These are phyloP conservation scores for Aspergillus awamori DNA, from an alignment of 2,329 filamentous ascomycete genomes.

Conservation along the genomic window DNA sequence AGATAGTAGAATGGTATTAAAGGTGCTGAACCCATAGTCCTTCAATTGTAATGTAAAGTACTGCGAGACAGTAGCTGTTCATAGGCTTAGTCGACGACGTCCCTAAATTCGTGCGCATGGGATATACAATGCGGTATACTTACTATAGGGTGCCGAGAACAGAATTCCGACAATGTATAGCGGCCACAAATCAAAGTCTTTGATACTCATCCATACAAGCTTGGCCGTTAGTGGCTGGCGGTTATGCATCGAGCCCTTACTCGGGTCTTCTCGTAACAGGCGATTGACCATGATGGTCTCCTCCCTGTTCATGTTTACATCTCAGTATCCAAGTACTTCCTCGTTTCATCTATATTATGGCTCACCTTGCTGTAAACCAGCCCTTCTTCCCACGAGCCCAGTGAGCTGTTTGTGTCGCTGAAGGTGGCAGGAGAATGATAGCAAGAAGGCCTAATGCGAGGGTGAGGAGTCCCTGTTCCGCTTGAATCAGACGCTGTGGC, in stretches of 20 bases:
- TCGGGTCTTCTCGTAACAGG: slow-evolving; percentile 55
- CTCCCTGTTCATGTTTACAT: slow-evolving; percentile 41
- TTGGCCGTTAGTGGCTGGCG: slow-evolving; percentile 51
- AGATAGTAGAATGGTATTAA: slow-evolving; percentile 61
- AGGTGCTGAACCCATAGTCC: slow-evolving; percentile 57
- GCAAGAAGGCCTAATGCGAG: slow-evolving; percentile 29
- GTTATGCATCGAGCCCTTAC: slow-evolving; percentile 61
- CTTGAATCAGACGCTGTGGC: slow-evolving; percentile 30
- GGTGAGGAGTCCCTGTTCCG: slow-evolving; percentile 26
- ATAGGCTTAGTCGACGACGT: neutral
- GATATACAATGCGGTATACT: neutral
- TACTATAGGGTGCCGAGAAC: slow-evolving; percentile 36
- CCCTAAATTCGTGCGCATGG: neutral
- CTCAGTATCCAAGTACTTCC: neutral
- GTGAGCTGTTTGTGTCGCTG: slow-evolving; percentile 60
- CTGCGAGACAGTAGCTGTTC: slow-evolving; percentile 22
- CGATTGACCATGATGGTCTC: slow-evolving; percentile 69
- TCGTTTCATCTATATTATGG: neutral
- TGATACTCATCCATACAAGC: slow-evolving; percentile 54
- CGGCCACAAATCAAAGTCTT: slow-evolving; percentile 59
- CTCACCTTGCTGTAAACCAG: slow-evolving; percentile 62
- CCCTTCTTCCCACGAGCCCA: slow-evolving; percentile 48
- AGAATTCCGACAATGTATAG: slow-evolving; percentile 52
- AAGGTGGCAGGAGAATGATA: slow-evolving; percentile 58
- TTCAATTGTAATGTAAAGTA: slow-evolving; percentile 44